Percentiles rank a stretch among this genome's conserved stretches.
These are phyloP conservation scores for Turnera subulata DNA, from an alignment of 345 rosid genomes.

Conservation along the genomic window DNA sequence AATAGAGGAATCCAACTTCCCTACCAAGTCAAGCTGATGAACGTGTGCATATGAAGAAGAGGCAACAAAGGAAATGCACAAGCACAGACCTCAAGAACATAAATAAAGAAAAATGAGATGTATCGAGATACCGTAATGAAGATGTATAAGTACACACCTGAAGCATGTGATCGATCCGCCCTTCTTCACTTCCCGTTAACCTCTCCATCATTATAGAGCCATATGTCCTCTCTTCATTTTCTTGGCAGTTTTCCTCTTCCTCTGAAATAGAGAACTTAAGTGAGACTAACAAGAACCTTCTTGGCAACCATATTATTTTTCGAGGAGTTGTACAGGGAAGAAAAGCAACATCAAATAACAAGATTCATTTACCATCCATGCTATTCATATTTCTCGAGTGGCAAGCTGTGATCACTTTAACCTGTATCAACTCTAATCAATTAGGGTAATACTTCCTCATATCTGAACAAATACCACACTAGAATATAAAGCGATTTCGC, in stretches of 20 bases:
- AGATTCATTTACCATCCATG: slow-evolving; percentile 47
- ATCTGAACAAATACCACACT: slow-evolving; percentile 1
- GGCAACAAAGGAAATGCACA: no score
- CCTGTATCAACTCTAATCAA: slow-evolving; percentile 37
- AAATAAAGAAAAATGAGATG: background rate
- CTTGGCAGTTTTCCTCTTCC: slow-evolving; percentile 37
- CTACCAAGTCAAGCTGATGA: no score
- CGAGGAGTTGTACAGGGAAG: background rate
- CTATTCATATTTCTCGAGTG: slow-evolving; percentile 55
- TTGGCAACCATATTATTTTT: background rate
- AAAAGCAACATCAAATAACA: background rate
- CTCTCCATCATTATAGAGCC: slow-evolving; percentile 85
- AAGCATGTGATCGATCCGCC: slow-evolving; percentile 87
- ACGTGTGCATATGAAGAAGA: no score
- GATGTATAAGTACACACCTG: slow-evolving; percentile 47
- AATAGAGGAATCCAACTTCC: no score
- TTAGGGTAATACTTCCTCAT: slow-evolving; percentile 1
- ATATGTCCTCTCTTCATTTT: slow-evolving; percentile 56
- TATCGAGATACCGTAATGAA: no score
- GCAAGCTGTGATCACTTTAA: slow-evolving; percentile 71
- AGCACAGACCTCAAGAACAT: background rate
- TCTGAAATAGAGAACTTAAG: slow-evolving; percentile 27
- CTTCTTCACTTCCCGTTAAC: slow-evolving; percentile 70
- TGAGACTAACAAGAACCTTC: background rate
- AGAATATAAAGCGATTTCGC: no score